These are phyloP conservation scores for Pyricularia grisea DNA, from an alignment of 2,329 filamentous ascomycete genomes.

Conservation along the genomic window DNA sequence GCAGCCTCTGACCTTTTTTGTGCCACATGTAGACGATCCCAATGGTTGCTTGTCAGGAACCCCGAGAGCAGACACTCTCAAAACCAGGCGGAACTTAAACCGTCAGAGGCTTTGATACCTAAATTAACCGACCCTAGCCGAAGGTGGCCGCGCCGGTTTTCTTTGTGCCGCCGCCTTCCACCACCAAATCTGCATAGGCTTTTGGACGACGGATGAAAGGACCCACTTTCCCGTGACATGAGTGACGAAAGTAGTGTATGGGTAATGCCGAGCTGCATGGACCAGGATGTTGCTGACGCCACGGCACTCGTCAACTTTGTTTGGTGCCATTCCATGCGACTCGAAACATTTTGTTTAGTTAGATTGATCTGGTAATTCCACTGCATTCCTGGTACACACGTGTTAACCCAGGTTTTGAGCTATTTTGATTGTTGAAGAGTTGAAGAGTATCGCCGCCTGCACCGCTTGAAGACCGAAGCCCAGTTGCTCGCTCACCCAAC, in stretches of 20 bases:
- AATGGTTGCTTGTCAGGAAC: neutral
- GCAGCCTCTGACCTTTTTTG: neutral
- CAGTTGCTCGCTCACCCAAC: neutral
- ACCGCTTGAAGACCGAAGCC: neutral
- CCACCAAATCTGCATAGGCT: neutral
- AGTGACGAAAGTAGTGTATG: neutral
- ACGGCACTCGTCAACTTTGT: neutral
- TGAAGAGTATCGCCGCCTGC: neutral
- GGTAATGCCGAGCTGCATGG: neutral
- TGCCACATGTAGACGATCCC: neutral
- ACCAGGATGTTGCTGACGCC: neutral
- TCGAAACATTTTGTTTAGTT: neutral
- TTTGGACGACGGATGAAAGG: neutral
- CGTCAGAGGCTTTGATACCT: constrained; percentile 3
- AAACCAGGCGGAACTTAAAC: constrained; percentile 5
- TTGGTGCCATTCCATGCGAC: neutral
- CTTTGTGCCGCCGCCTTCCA: neutral
- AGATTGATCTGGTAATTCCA: neutral
- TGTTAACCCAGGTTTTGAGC: neutral
- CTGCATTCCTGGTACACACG: neutral
- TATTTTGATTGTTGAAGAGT: neutral
- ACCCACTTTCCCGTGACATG: neutral
- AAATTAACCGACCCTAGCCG: constrained; percentile 21
- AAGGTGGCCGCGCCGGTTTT: constrained; percentile 14
- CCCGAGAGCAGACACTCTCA: neutral